Evolutionary conservation across 169 alveolate species (phyloP).

Genomic region (Plasmodium relictum): DNA sequence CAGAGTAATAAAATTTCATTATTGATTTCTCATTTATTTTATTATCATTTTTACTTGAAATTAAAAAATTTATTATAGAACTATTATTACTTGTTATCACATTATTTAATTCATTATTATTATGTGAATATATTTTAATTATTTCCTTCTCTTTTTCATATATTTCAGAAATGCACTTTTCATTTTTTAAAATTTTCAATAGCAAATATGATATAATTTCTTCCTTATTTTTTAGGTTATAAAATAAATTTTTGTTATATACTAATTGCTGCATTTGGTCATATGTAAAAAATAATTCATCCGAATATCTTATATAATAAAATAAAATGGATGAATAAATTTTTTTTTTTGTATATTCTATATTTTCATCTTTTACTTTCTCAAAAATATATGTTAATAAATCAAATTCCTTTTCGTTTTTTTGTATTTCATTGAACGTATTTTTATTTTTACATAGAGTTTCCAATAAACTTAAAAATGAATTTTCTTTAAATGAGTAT

Average conservation of each 20-base stretch:
- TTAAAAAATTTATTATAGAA: background rate
- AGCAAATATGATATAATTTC: conserved; percentile 58
- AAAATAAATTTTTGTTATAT: conserved; percentile 39
- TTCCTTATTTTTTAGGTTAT: conserved; percentile 22
- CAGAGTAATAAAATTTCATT: conserved; percentile 24
- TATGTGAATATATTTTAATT: conserved; percentile 6
- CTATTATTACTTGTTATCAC: background rate
- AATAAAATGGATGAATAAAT: background rate
- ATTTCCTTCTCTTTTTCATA: conserved; percentile 15
- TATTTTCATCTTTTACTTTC: background rate
- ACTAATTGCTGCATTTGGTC: conserved; percentile 44
- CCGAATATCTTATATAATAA: conserved; percentile 44
- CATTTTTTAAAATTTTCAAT: conserved; percentile 27
- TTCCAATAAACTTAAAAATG: conserved; percentile 36
- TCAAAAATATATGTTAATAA: conserved; percentile 1
- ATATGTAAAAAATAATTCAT: conserved; percentile 26
- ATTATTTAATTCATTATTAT: background rate
- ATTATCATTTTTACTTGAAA: background rate
- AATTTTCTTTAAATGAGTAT: conserved; percentile 58
- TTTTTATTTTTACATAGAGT: conserved; percentile 41
- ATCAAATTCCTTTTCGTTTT: background rate
- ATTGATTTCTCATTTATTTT: background rate
- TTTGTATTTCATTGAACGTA: background rate
- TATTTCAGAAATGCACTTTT: conserved; percentile 18
- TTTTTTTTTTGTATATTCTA: conserved; percentile 4